Base-by-base conservation (phyloP, 1,139 yeast genomes). In the Tardiomyces blankii region DNA sequence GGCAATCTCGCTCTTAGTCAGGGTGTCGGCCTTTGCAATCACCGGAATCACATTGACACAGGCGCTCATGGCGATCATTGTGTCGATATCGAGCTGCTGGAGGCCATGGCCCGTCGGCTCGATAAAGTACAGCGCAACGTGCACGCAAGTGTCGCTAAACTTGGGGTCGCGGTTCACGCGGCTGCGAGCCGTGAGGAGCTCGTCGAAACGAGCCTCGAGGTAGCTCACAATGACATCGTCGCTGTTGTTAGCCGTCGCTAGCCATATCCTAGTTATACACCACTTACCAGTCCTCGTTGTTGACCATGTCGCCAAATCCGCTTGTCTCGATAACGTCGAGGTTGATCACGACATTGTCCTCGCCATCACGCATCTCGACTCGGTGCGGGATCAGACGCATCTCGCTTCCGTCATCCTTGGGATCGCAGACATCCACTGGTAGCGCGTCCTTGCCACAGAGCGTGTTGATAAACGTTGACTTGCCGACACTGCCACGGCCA, bases 71-170 rank as follows among this genome's bases (percentile, higher is more conserved):
- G 84, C 78, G 66, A 84, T 83, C 95, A 91, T 85, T 44, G 88
- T 84, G 68, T 86, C 96, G 56, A 91, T 84, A 66, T 91, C 99
- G 58, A 91, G 73, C 2, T 98, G 97, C 67, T 87, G 88, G 57
- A 91, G 73, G 40, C 94, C 79, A 65, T 89, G 96, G 41, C 97
- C 98, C 1, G 96, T 86, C 47, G 98, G 98, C 58, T 96, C 80
- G 56, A 91, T 86, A 63, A 91, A 91, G 68, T 91, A 91, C 51
- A 91, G 73, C 65, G 96, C 89, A 3, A 95, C 97, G 61, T 91
- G 97, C 33, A 91, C 97, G 56, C 98, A 77, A 65, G 88, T 71
- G 66, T 93, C 98, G 18, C 57, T 52, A 51, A 58, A 58, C 48
- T 70, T 72, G 2, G 89, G 89, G 60, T 82, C 82, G 65, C 98